A percentile compares a stretch with the other conserved stretches of the same genome.
Evolutionary conservation across 495 filamentous ascomycete species (phyloP).

Genomic region (Bombardia bombarda): DNA sequence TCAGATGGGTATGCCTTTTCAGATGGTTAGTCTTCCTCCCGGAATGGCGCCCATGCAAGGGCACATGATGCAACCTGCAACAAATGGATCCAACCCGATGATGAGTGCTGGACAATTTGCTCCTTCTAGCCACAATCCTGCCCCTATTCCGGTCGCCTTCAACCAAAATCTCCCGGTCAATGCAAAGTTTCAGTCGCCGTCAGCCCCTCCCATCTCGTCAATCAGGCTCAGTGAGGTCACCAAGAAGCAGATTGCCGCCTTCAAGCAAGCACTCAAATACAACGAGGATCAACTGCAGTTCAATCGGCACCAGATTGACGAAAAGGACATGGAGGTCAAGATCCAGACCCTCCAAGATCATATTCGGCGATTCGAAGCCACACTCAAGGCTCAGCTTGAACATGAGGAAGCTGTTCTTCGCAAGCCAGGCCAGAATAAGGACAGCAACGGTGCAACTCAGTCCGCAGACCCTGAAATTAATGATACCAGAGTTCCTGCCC

Average conservation of each 20-base stretch:
- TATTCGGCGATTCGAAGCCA: slow-evolving; percentile 32
- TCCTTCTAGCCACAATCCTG: slow-evolving; percentile 1
- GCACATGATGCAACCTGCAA: slow-evolving; percentile 14
- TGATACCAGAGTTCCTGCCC: not conserved
- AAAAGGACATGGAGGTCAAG: slow-evolving; percentile 26
- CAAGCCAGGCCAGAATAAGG: slow-evolving; percentile 11
- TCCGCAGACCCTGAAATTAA: not conserved
- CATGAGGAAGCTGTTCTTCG: slow-evolving; percentile 24
- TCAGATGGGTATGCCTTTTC: slow-evolving; percentile 13
- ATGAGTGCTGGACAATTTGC: slow-evolving; percentile 8
- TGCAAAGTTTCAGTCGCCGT: slow-evolving; percentile 17
- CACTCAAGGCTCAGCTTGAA: slow-evolving; percentile 24
- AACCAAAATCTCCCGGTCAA: slow-evolving; percentile 13
- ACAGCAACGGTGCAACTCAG: slow-evolving; percentile 2
- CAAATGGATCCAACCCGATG: slow-evolving; percentile 11
- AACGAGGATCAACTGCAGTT: slow-evolving; percentile 39
- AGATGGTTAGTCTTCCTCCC: slow-evolving; percentile 15
- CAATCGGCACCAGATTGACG: slow-evolving; percentile 45
- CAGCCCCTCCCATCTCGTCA: slow-evolving; percentile 31
- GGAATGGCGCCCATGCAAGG: slow-evolving; percentile 6
- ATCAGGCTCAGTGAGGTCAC: slow-evolving; percentile 42
- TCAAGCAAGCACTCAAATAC: slow-evolving; percentile 39
- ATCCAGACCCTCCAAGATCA: slow-evolving; percentile 23
- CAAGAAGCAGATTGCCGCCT: slow-evolving; percentile 34
- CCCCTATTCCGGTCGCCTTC: slow-evolving; percentile 2